phyloP scores from a whole-genome alignment of 306 rosid genomes.

The Astragalus glycyphyllos region DNA sequence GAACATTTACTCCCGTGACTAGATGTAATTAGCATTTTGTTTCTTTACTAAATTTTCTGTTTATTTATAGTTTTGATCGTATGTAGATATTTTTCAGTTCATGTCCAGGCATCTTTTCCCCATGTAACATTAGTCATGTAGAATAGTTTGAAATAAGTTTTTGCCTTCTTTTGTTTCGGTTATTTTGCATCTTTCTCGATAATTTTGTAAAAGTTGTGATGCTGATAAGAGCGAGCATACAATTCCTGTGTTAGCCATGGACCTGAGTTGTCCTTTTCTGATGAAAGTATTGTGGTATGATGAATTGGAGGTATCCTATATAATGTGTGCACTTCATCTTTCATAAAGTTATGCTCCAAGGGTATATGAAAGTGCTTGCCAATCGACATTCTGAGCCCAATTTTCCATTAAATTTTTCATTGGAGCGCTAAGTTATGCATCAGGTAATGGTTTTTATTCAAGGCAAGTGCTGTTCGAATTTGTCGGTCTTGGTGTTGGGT shows the following conservation, averaged over 20 bases:
- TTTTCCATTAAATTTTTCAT: not conserved
- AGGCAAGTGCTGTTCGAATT: not conserved
- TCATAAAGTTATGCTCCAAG: not conserved
- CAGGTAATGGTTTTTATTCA: constrained; percentile 2
- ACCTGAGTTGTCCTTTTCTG: not conserved
- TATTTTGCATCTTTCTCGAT: constrained; percentile 1
- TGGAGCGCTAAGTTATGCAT: not conserved
- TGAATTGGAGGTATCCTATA: not conserved
- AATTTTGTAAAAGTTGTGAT: constrained; percentile 22
- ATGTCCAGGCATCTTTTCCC: not conserved
- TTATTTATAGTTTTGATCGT: constrained; percentile 38
- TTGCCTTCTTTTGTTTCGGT: constrained; percentile 3
- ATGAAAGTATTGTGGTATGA: constrained; percentile 2
- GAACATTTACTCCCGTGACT: constrained; percentile 63
- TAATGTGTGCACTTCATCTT: not conserved
- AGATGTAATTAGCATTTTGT: constrained; percentile 41
- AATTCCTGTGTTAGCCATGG: constrained; percentile 17
- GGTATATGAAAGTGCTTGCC: not conserved
- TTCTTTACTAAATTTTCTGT: not conserved
- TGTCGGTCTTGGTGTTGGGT: too few relatives aligned
- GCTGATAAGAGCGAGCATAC: constrained; percentile 23
- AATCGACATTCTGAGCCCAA: not conserved
- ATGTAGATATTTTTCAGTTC: constrained; percentile 25
- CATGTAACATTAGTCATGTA: constrained; percentile 28
- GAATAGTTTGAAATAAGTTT: constrained; percentile 2